Percentiles rank a stretch among this genome's conserved stretches.
Conservation (phyloP, 2,329 filamentous ascomycete species). For the Diplodia corticola region DNA sequence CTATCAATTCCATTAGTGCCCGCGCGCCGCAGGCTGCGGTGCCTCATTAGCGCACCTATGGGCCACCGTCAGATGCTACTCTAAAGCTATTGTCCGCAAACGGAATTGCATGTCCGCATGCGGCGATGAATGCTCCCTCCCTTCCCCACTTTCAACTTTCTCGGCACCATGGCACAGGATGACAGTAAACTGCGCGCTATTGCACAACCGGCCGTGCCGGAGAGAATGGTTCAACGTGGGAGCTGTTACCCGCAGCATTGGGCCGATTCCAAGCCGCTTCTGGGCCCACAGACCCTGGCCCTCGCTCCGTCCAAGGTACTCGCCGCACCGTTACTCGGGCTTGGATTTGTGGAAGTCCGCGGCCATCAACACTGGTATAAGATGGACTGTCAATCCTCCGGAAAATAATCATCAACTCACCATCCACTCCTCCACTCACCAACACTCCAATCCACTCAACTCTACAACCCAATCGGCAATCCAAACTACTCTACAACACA, state of each 20-base stretch:
- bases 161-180: background rate
- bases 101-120: background rate
- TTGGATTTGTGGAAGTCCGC: background rate
- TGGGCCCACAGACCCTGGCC: background rate
- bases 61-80: background rate
- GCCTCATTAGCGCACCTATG: background rate
- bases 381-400: background rate
- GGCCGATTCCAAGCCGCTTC: background rate
- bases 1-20: background rate
- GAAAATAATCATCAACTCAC: background rate
- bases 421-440: background rate
- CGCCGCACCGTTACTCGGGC: background rate
- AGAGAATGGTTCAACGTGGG: background rate
- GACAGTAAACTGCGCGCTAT: background rate
- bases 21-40: background rate
- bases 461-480: background rate
- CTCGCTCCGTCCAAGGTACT: background rate
- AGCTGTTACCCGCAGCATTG: background rate
- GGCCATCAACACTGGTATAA: slow-evolving; percentile 4
- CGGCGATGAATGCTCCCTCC: background rate
- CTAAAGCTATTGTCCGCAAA: background rate
- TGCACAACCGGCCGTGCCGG: background rate
- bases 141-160: background rate
- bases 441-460: background rate
- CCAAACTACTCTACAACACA: no score